Conservation (phyloP, 352 stramenopile genomes). For the Pythium dissimile region DNA sequence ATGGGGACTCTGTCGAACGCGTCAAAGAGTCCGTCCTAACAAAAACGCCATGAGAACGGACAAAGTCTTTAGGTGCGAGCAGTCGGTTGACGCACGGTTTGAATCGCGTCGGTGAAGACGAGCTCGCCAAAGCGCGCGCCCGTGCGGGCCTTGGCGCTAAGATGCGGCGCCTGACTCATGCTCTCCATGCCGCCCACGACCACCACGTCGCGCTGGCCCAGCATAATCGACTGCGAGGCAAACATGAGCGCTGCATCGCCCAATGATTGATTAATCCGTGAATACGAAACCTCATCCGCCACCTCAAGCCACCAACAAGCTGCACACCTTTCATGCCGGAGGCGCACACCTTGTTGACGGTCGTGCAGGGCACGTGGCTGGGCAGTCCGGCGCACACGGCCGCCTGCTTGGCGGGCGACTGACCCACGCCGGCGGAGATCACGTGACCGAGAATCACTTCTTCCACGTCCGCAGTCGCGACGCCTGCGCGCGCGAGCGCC, state of each 20-base stretch:
- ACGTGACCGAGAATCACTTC: constrained; percentile 96
- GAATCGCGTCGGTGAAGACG: constrained; percentile 85
- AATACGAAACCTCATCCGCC: not conserved
- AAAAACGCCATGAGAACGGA: not conserved
- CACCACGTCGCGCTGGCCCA: constrained; percentile 76
- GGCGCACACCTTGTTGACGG: constrained; percentile 98
- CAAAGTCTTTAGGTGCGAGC: not conserved
- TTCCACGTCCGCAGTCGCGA: constrained; percentile 66
- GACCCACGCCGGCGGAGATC: constrained; percentile 91
- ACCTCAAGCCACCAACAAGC: not conserved
- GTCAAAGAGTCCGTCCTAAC: constrained; percentile 92
- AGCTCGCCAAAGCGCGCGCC: constrained; percentile 86
- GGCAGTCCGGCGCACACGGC: constrained; percentile 67
- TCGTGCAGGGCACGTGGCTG: constrained; percentile 88
- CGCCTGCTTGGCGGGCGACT: constrained; percentile 93
- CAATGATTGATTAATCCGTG: not conserved
- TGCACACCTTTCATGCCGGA: constrained; percentile 87
- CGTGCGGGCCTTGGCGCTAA: constrained; percentile 68
- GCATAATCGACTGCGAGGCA: constrained; percentile 82
- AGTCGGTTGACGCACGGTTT: constrained; percentile 31
- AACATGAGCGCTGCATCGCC: constrained; percentile 60
- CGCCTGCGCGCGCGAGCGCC: constrained; percentile 44
- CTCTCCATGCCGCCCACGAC: constrained; percentile 93
- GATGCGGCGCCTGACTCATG: constrained; percentile 95
- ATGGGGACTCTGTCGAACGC: constrained; percentile 93